Conservation (phyloP, 495 filamentous ascomycete species). For the Aspergillus cristatus region DNA sequence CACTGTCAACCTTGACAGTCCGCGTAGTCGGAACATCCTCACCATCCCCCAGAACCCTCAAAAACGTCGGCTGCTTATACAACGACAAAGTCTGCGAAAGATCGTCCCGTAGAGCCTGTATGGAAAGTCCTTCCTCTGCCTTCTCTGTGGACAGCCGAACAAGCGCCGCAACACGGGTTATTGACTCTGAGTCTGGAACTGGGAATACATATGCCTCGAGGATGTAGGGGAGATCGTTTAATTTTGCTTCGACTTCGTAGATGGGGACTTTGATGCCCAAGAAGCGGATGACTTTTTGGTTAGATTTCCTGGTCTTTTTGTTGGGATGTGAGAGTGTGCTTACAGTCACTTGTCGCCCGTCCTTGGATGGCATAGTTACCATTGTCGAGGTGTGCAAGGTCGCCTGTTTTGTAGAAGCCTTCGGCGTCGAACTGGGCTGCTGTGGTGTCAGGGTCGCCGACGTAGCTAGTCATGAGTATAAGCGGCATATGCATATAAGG, state of each 20-base stretch:
- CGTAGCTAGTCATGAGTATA: no score
- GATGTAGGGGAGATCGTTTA: not conserved
- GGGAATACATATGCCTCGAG: not conserved
- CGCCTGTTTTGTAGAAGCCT: no score
- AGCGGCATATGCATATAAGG: no score
- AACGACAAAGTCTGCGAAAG: not conserved
- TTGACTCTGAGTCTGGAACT: not conserved
- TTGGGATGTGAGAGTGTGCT: no score
- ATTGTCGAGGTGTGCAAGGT: no score
- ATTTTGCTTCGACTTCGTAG: not conserved
- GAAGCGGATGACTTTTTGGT: not conserved
- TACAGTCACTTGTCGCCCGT: no score
- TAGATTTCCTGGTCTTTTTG: no score
- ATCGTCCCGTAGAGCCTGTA: not conserved
- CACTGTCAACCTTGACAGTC: not conserved
- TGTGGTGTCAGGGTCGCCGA: no score
- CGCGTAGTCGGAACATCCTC: not conserved
- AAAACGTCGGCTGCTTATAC: not conserved
- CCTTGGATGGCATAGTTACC: no score
- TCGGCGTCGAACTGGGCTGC: no score
- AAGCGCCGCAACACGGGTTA: not conserved
- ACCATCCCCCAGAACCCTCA: not conserved
- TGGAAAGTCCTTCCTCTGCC: no score
- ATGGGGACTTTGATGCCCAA: not conserved
- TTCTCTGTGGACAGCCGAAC: no score